Evolutionary conservation across 2,329 filamentous ascomycete genomes (phyloP), one percentile per base, ranked within the genome.

Genomic region (Sordariomycetes sp.): DNA sequence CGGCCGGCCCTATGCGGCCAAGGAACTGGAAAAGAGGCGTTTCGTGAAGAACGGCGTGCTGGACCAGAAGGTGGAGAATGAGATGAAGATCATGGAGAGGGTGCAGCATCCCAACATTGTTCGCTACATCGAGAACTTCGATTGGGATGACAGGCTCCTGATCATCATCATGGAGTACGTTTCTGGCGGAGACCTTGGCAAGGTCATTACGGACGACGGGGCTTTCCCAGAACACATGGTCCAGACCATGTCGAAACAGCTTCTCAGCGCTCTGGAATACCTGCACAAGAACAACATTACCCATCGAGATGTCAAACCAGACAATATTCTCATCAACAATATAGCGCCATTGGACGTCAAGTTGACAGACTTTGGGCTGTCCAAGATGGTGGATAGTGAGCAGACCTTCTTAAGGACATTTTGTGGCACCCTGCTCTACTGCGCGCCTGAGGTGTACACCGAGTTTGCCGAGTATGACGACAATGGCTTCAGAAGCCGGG

Each of bases 151-250:
- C 25, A 68, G 87, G 51, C 70, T 95, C 5, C 88, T 95, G 53
- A 94, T 98, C 55, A 90, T 96, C 53, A 82, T 94, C 55, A 98
- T 98, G 92, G 92, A 98, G 50, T 94, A 75, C 46, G 76, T 96
- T 11, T 73, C 78, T 6, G 72, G 75, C 20, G 92, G 92, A 29
- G 90, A 98, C 53, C 64, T 98, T 10, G 85, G 86, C 35, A 78
- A 76, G 31, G 76, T 83, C 42, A 69, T 96, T 20, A 60, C 63
- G 15, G 66, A 73, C 9, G 57, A 74, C 20, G 75, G 75, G 1
- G 58, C 67, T 1, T 71, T 96, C 33, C 58, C 66, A 1, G 90
- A 96, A 51, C 46, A 57, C 1, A 65, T 79, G 44, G 81, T 78
- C n/a, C 78, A 81, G 54, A 65, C 64, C 5, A 83, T 95, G 55